Conservation (phyloP, 2,329 filamentous ascomycete species). For the Monilinia vaccinii-corymbosi region DNA sequence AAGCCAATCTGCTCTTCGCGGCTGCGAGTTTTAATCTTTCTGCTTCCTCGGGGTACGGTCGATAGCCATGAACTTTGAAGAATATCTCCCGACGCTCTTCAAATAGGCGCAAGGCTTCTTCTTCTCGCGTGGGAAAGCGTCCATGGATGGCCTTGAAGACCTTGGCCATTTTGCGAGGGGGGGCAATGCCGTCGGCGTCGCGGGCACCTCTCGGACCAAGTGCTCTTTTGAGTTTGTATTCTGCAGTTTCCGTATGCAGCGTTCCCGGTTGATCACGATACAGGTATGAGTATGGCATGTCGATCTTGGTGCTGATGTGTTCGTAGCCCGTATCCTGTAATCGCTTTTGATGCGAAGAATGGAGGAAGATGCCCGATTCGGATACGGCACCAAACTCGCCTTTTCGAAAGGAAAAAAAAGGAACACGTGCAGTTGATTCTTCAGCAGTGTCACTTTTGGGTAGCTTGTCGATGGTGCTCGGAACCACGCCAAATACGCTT, state of each 20-base stretch:
- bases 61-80: background rate
- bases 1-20: background rate
- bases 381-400: conserved; percentile 55
- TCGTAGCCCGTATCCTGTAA: background rate
- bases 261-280: conserved; percentile 4
- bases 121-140: background rate
- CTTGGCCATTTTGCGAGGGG: background rate
- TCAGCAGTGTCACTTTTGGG: conserved; percentile 1
- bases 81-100: background rate
- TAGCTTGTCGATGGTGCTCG: conserved; percentile 27
- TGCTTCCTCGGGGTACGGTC: background rate
- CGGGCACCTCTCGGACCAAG: background rate
- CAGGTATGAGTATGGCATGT: conserved; percentile 37
- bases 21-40: background rate
- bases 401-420: background rate
- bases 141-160: background rate
- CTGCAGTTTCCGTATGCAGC: background rate
- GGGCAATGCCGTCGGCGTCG: background rate
- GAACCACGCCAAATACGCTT: conserved; percentile 25
- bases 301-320: conserved; percentile 33
- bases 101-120: background rate
- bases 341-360: background rate
- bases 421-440: background rate
- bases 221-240: background rate
- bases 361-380: conserved; percentile 37